phyloP scores from a whole-genome alignment of 208 protist genomes.

The Leishmania braziliensis region DNA sequence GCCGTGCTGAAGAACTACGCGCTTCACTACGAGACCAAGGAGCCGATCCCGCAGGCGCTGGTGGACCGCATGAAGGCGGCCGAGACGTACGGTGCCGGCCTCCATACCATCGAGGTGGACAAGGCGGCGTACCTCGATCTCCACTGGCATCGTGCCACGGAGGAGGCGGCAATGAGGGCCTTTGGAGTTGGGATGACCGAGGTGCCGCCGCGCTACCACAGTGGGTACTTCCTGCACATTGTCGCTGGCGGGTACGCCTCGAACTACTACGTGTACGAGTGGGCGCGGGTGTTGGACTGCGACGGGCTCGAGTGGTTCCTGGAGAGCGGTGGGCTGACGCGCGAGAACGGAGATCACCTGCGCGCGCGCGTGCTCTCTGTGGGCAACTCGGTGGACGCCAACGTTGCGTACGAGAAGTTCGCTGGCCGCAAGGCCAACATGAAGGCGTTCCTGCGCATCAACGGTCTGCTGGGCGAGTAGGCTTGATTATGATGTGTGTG shows the following conservation, averaged over 20 bases:
- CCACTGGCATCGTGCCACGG: constrained; percentile 47
- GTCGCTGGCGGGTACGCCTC: constrained; percentile 68
- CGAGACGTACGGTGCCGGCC: constrained; percentile 36
- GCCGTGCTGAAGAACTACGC: constrained; percentile 56
- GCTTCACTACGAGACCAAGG: constrained; percentile 53
- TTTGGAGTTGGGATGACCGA: constrained; percentile 13
- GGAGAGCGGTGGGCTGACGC: too few species aligned
- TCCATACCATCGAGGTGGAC: constrained; percentile 53
- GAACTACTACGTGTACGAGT: constrained; percentile 77
- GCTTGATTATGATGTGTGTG: not conserved
- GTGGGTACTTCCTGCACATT: constrained; percentile 60
- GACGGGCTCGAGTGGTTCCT: too few species aligned
- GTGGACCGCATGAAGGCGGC: constrained; percentile 45
- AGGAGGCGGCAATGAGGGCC: constrained; percentile 27
- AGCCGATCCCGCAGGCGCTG: constrained; percentile 48
- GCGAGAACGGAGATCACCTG: constrained; percentile 60
- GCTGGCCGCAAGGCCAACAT: constrained; percentile 36
- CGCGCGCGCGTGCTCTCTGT: constrained; percentile 61
- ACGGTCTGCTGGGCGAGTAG: constrained; percentile 15
- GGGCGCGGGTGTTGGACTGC: too few species aligned
- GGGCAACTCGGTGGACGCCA: constrained; percentile 53
- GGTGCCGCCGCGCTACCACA: constrained; percentile 47
- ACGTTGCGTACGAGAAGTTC: constrained; percentile 46
- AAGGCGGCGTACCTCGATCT: constrained; percentile 55
- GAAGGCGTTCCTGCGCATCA: constrained; percentile 35